phyloP scores from a whole-genome alignment of 495 filamentous ascomycete species.

The Tuber microsphaerosporum region DNA sequence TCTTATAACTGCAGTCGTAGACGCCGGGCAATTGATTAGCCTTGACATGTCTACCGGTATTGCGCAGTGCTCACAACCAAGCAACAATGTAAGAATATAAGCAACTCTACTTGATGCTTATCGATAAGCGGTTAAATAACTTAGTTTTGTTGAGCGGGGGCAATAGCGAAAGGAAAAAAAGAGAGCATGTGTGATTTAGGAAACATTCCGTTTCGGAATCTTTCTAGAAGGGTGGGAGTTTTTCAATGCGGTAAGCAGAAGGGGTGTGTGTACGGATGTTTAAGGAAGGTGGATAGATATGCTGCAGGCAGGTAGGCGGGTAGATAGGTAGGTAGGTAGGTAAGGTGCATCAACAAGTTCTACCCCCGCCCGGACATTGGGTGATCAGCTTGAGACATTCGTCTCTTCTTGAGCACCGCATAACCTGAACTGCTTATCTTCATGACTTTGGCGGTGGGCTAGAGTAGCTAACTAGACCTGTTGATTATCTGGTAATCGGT shows the following conservation, averaged over 20 bases:
- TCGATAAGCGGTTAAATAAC: not conserved
- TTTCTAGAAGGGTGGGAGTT: slow-evolving; percentile 24
- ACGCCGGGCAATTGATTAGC: not conserved
- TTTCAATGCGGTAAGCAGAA: slow-evolving; percentile 11
- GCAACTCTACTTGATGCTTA: not conserved
- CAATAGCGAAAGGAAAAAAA: slow-evolving; percentile 4
- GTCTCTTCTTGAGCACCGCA: not conserved
- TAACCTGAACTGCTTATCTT: not conserved
- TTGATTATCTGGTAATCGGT: not conserved
- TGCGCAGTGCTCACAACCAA: not conserved
- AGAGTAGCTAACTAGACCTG: not conserved
- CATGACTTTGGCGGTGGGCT: not conserved
- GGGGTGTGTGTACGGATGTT: not conserved
- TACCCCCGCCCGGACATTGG: slow-evolving; percentile 2
- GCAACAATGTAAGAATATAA: not conserved
- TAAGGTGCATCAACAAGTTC: slow-evolving; percentile 6
- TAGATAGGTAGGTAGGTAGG: not conserved
- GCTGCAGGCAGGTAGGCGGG: not conserved
- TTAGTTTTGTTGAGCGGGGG: not conserved
- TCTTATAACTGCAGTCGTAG: not conserved
- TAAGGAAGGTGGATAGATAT: slow-evolving; percentile 1
- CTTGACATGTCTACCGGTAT: not conserved
- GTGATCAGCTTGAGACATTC: not conserved
- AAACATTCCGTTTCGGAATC: slow-evolving; percentile 19
- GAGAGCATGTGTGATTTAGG: slow-evolving; percentile 23